Evolutionary conservation across 768 basidiomycete species (phyloP), one percentile per base, ranked within the genome.

Genomic region (Termitomyces sp.): DNA sequence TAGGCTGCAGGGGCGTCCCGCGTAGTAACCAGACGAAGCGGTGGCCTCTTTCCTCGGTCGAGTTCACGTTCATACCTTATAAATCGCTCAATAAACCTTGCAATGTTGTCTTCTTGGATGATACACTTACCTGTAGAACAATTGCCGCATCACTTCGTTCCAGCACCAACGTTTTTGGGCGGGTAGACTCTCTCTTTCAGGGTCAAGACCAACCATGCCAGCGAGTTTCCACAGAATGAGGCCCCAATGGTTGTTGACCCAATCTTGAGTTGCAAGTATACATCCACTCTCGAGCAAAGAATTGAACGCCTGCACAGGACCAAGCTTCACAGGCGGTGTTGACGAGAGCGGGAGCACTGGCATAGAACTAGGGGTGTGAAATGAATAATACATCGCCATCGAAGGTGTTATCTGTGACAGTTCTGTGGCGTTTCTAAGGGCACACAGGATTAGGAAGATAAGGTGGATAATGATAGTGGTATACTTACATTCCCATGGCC

Each of bases 201-300:
- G 94, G 60, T 92, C 86, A 1, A 94, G 79, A 39, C 81, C 78
- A 1, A 87, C 89, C 82, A 94, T 86, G 13, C 92, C 90, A 3
- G 94, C 93, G 22, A 97, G 75, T 75, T 99, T 99, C 97, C 97
- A 99, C 3, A 99, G 80, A 35, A 98, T 85, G 49, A 95, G 75
- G 11, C 76, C 73, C 92, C 94, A 99, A 67, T 97, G 95, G 67
- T 98, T 98, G 55, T 90, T 84, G 1, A 97, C 87, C 97, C 97
- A 99, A 24, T 79, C 73, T 64, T 85, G 78, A 8, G 87, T 91
- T 2, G 85, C 91, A 24, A 93, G 79, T 2, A 68, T 71, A 63
- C 93, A 95, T 0, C 90, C 91, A 9, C 70, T 76, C 24, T 72
- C 71, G 4, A 80, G 74, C 11, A 94, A 74, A 60, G 85, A 78